Evolutionary conservation across 2,329 filamentous ascomycete species (phyloP), one percentile per base, ranked within the genome.

Genomic region (Aspergillus fructus): DNA sequence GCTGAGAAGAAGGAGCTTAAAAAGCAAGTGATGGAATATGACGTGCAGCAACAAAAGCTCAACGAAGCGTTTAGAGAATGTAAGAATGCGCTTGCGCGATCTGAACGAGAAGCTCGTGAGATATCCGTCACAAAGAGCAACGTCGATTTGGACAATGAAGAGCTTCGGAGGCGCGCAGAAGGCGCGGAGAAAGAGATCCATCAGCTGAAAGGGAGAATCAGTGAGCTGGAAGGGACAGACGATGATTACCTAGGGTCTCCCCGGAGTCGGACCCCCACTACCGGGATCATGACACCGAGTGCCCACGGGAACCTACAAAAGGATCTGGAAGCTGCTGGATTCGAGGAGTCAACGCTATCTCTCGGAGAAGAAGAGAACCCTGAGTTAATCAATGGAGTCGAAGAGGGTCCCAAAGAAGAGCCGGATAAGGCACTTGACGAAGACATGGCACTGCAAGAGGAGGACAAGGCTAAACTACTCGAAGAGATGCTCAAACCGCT

Each of bases 21-120:
- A 58, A 74, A 77, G 53, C 76, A 79, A 56, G 56, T 80, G n/a
- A 76, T 76, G 62, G 74, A 79, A 48, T 69, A 73, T 3, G 78
- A 79, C 59, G 74, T 74, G 48, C 70, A 75, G 59, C 71, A 67
- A 71, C 71, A 9, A 69, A 75, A 4, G 75, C 76, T 57, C 74
- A 73, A 19, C 72, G 75, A 53, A 70, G 75, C 34, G 74, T 64
- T 78, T 45, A 73, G 77, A 49, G 74, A 78, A 60, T 79, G 79
- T 58, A 72, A 76, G 59, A 74, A 75, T 48, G 70, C 80, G 19
- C 63, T 81, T 47, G 76, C 78, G 6, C 75, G 72, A 46, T 78
- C 80, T 56, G 78, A 81, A 58, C 77, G 79, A 63, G 78, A 80
- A 55, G 73, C 76, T 55, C 76, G 74, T 59, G 78, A 81, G 58